Conservation (phyloP, 257 asterid genomes). For the Voacanga thouarsii region DNA sequence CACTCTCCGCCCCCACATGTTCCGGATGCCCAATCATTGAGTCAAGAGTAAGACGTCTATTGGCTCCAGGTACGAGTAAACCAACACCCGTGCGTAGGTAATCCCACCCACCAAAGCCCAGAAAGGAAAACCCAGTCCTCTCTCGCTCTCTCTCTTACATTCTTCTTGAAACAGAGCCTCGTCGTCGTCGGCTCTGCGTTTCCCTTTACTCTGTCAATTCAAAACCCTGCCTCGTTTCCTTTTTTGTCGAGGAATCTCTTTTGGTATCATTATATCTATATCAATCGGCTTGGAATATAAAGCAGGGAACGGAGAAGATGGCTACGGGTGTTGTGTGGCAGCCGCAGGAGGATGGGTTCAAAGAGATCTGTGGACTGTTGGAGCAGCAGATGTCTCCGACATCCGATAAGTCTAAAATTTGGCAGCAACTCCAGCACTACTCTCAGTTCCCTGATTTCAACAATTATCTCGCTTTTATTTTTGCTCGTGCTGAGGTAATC, state of each 20-base stretch:
- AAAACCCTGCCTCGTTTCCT: not conserved
- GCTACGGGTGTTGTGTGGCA: constrained; percentile 60
- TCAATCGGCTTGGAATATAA: not conserved
- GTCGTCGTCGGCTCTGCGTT: constrained; percentile 22
- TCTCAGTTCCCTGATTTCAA: constrained; percentile 95
- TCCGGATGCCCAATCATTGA: constrained; percentile 4
- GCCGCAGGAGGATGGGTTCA: constrained; percentile 86
- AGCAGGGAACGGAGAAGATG: constrained; percentile 29
- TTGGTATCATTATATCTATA: too few relatives aligned
- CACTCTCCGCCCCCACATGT: constrained; percentile 7
- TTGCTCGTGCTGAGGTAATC: constrained; percentile 73
- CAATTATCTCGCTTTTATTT: constrained; percentile 83
- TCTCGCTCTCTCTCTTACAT: not conserved
- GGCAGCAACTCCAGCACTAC: constrained; percentile 86
- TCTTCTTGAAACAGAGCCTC: constrained; percentile 2
- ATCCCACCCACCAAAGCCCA: not conserved
- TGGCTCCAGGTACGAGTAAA: not conserved
- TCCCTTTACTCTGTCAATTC: not conserved
- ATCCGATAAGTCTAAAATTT: constrained; percentile 71
- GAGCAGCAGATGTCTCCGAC: constrained; percentile 91
- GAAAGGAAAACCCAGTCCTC: constrained; percentile 7
- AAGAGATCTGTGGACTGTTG: constrained; percentile 89
- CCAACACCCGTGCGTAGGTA: constrained; percentile 3
- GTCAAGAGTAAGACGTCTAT: constrained; percentile 4
- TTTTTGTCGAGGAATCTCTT: not conserved